phyloP scores from a whole-genome alignment of 192 early-diverging fungal species.

The Coemansia biformis region DNA sequence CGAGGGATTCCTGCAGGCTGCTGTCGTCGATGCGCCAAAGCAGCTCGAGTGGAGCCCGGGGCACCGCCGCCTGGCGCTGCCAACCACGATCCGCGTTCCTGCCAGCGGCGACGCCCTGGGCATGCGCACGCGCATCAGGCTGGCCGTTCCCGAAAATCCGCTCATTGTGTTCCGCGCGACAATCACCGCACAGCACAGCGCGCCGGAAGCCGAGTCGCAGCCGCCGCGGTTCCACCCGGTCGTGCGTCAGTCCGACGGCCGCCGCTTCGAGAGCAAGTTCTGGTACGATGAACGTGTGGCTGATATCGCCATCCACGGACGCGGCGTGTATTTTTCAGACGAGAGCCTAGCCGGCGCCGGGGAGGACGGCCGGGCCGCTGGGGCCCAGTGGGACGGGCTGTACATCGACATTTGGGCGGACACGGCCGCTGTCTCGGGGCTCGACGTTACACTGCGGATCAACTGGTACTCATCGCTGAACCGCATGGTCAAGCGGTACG shows the following conservation, averaged over 20 bases:
- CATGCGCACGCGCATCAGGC: constrained; percentile 28
- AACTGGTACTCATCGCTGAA: constrained; percentile 70
- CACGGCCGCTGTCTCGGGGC: constrained; percentile 12
- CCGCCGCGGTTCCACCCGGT: constrained; percentile 21
- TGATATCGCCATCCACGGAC: constrained; percentile 47
- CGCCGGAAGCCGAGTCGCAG: not conserved
- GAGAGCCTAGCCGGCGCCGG: not conserved
- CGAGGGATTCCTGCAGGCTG: constrained; percentile 24
- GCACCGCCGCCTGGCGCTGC: constrained; percentile 9
- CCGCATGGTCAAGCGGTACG: constrained; percentile 63
- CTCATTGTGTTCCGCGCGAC: constrained; percentile 38
- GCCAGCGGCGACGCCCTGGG: not conserved
- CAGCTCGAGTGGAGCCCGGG: constrained; percentile 9
- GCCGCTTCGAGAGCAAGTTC: constrained; percentile 46
- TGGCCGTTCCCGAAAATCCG: constrained; percentile 45
- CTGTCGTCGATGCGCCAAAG: not conserved
- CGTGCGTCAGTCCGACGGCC: constrained; percentile 41
- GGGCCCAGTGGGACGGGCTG: constrained; percentile 33
- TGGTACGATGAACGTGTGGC: constrained; percentile 27
- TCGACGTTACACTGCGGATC: constrained; percentile 48
- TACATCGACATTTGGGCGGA: constrained; percentile 43
- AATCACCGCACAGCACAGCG: constrained; percentile 12
- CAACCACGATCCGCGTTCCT: constrained; percentile 7
- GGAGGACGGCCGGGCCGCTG: not conserved
- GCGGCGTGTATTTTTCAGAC: constrained; percentile 42